Evolutionary conservation across 148 eudicot genomes (phyloP).

Genomic region (Fallopia convolvulus): DNA sequence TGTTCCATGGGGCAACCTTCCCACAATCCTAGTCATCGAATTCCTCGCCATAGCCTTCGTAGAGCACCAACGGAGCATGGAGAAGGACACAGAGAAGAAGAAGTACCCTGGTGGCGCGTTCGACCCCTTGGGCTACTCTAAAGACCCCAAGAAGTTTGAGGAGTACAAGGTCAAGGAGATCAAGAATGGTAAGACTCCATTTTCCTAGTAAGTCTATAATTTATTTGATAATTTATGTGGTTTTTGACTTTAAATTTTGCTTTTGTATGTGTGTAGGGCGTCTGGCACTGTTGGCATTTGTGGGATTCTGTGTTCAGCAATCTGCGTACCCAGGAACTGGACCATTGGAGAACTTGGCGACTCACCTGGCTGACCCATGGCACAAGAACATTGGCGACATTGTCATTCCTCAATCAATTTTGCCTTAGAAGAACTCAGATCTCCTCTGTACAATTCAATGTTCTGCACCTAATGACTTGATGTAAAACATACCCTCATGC

Average conservation of each 20-base stretch:
- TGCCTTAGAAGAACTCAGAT: background rate
- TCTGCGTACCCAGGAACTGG: constrained; percentile 98
- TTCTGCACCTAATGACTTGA: background rate
- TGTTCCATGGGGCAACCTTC: constrained; percentile 96
- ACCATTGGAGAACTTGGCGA: constrained; percentile 94
- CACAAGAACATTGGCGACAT: constrained; percentile 96
- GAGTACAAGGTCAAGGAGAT: constrained; percentile 92
- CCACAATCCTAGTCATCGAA: constrained; percentile 78
- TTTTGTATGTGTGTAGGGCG: constrained; percentile 43
- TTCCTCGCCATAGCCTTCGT: constrained; percentile 83
- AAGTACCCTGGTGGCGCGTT: constrained; percentile 99
- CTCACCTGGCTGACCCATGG: constrained; percentile 99
- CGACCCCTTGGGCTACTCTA: constrained; percentile 94
- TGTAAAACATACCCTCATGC: background rate
- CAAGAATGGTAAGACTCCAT: constrained; percentile 56
- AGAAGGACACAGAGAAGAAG: constrained; percentile 83
- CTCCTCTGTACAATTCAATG: constrained; percentile 9
- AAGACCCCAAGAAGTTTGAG: constrained; percentile 74
- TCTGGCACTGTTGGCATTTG: constrained; percentile 81
- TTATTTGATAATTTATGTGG: background rate
- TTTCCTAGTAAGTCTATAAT: background rate
- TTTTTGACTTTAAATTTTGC: background rate
- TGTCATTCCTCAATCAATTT: constrained; percentile 38
- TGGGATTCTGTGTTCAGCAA: constrained; percentile 91
- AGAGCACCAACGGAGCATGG: constrained; percentile 90